phyloP scores from a whole-genome alignment of 768 basidiomycete genomes.

The Paxillus involutus region DNA sequence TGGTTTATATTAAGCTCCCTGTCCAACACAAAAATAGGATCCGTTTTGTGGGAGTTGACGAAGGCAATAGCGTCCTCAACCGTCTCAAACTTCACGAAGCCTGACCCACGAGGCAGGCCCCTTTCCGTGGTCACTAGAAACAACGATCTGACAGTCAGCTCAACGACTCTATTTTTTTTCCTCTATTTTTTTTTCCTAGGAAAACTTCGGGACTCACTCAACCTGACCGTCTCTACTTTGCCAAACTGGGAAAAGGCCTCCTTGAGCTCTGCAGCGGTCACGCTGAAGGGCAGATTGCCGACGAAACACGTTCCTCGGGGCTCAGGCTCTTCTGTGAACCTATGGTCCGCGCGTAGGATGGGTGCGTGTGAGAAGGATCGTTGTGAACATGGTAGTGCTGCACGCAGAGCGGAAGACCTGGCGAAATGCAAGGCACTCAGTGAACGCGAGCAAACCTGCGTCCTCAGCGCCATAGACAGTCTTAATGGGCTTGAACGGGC shows the following conservation, averaged over 20 bases:
- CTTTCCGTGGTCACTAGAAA: conserved; percentile 24
- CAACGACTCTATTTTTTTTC: no score
- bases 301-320: conserved; percentile 44
- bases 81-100: conserved; percentile 43
- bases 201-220: conserved; percentile 39
- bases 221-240: conserved; percentile 32
- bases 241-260: conserved; percentile 47
- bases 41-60: conserved; percentile 34
- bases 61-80: conserved; percentile 38
- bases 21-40: conserved; percentile 49
- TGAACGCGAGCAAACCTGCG: conserved; percentile 14
- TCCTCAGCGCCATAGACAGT: conserved; percentile 7
- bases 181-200: neutral
- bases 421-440: conserved; percentile 8
- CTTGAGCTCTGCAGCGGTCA: conserved; percentile 39
- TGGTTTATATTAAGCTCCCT: conserved; percentile 46
- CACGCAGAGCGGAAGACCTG: neutral
- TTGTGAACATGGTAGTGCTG: neutral
- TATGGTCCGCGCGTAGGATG: conserved; percentile 2
- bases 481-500: conserved; percentile 9
- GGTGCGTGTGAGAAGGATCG: conserved; percentile 22
- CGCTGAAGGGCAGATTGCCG: conserved; percentile 53
- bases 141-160: neutral
- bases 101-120: conserved; percentile 44
- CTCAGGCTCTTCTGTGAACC: neutral